Conservation (phyloP, 345 rosid genomes). For the Hypericum androsaemum region DNA sequence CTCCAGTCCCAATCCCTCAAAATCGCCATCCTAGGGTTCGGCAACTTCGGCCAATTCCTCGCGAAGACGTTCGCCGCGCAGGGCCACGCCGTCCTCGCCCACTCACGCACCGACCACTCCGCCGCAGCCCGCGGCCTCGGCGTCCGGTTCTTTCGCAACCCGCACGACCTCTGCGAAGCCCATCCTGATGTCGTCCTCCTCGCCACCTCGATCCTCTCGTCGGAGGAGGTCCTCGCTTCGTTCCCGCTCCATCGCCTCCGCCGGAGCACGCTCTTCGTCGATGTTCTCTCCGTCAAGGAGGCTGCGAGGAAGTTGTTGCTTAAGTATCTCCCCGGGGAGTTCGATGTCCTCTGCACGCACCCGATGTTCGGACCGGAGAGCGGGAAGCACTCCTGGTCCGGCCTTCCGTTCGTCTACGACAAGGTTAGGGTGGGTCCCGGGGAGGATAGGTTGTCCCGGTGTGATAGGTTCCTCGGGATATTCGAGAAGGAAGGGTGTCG, state of each 20-base stretch:
- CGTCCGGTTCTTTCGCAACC: constrained; percentile 41
- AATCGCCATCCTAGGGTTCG: constrained; percentile 68
- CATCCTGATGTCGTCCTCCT: constrained; percentile 73
- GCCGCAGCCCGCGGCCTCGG: constrained; percentile 32
- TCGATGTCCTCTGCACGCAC: constrained; percentile 68
- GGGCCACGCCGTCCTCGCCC: constrained; percentile 57
- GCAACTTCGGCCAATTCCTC: constrained; percentile 72
- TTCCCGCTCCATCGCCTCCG: constrained; percentile 62
- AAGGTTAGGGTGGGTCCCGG: constrained; percentile 55
- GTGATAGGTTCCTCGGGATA: constrained; percentile 50
- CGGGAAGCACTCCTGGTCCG: constrained; percentile 65
- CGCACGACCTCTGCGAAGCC: constrained; percentile 69
- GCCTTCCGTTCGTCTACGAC: constrained; percentile 61
- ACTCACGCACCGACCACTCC: constrained; percentile 52
- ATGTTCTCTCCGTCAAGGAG: constrained; percentile 83
- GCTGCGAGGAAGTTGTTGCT: constrained; percentile 55
- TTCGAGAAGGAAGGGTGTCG: constrained; percentile 65
- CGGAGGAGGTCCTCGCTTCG: constrained; percentile 57
- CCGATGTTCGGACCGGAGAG: constrained; percentile 92
- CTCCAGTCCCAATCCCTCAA: constrained; percentile 21
- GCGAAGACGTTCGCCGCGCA: constrained; percentile 49
- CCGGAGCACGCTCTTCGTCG: constrained; percentile 79
- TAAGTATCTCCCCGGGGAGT: constrained; percentile 40
- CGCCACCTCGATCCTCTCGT: constrained; percentile 65
- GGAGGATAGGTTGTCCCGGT: constrained; percentile 36